Evolutionary conservation across 2,329 filamentous ascomycete species (phyloP).

Genomic region (Thelonectria discophora): DNA sequence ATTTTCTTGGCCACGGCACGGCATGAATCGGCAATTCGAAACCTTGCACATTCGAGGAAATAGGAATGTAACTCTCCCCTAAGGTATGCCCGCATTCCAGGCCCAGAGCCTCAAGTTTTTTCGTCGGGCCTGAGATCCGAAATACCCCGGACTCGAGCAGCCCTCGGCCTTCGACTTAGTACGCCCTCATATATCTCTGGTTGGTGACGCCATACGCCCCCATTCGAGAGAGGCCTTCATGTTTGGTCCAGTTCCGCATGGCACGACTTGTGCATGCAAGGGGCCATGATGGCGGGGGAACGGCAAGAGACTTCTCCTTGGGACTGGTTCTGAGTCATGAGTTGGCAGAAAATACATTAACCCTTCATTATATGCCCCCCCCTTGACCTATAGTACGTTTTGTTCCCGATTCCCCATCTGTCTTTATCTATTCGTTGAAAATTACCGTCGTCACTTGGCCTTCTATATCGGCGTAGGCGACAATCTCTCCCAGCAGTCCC

Average conservation of each 20-base stretch:
- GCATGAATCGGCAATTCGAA: slow-evolving; percentile 1
- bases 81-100: slow-evolving; percentile 28
- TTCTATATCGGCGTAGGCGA: slow-evolving; percentile 53
- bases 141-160: slow-evolving; percentile 22
- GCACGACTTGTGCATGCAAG: background rate
- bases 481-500: slow-evolving; percentile 62
- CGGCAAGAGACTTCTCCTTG: background rate
- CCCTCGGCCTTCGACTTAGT: background rate
- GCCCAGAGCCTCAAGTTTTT: background rate
- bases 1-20: background rate
- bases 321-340: background rate
- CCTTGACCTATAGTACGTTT: background rate
- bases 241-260: background rate
- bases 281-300: background rate
- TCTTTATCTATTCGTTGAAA: slow-evolving; percentile 52
- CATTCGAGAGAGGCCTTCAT: background rate
- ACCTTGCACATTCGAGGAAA: background rate
- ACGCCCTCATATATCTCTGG: background rate
- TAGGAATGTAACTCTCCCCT: slow-evolving; percentile 1
- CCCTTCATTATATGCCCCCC: background rate
- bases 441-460: slow-evolving; percentile 58
- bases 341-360: background rate
- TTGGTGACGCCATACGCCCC: background rate
- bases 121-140: slow-evolving; percentile 28
- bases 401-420: background rate